Evolutionary conservation across 768 basidiomycete genomes (phyloP).

Genomic region (Hortiboletus campestris): DNA sequence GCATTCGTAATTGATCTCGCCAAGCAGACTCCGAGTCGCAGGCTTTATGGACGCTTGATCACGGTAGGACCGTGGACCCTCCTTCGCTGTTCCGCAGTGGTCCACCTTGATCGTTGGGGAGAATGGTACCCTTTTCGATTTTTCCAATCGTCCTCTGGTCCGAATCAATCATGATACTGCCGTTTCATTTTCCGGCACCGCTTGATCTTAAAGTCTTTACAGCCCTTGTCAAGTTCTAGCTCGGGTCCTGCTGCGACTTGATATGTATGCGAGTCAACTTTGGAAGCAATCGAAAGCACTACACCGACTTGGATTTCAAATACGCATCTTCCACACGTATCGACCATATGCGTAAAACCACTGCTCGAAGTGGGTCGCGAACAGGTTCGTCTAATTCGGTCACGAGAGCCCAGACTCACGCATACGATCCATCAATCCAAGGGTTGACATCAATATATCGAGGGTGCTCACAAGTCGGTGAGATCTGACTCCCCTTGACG

Average conservation of each 20-base stretch:
- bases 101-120: not conserved
- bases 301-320: conserved; percentile 17
- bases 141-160: not conserved
- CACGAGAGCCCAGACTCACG: conserved; percentile 1
- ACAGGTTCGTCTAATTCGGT: not conserved
- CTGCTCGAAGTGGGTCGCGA: not conserved
- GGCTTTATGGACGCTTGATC: not conserved
- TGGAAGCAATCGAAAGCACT: not conserved
- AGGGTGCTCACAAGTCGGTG: conserved; percentile 8
- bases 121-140: not conserved
- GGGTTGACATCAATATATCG: not conserved
- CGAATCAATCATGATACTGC: not conserved
- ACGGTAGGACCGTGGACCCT: not conserved
- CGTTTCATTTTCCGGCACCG: not conserved
- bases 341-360: not conserved
- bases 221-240: not conserved
- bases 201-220: not conserved
- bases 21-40: not conserved
- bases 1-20: not conserved
- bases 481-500: conserved; percentile 4
- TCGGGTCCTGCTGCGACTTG: not conserved
- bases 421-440: conserved; percentile 11
- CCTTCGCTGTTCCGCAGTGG: not conserved
- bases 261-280: not conserved
- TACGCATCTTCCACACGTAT: not conserved